Evolutionary conservation across 2,329 filamentous ascomycete genomes (phyloP), one percentile per base, ranked within the genome.

Genomic region (Calonectria crousiana): DNA sequence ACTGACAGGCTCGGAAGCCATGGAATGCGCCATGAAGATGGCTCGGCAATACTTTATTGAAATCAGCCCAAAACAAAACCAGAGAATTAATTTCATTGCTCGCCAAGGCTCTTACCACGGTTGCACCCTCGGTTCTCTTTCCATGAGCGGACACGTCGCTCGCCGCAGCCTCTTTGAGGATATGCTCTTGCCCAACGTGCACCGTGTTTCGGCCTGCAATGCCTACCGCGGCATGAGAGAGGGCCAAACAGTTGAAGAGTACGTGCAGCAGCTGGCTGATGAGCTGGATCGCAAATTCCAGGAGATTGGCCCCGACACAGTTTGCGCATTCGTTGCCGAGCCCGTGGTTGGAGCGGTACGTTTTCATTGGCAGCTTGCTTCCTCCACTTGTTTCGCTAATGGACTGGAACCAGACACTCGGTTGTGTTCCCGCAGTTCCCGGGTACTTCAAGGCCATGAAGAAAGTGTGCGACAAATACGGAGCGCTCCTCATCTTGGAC

Each of bases 401-500:
- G 2, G 26, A 26, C 4, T 41, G 6, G 0, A 41, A 36, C 9
- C 10, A 80, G 78, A 73, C 78, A 6, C 74, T 75, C 1, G 78
- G 76, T 3, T 80, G 78, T 28, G 78, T 75, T 4, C 73, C 75
- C 36, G 76, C 78, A 0, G 11, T 78, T 52, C 58, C 41, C 6
- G 52, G 66, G 3, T 75, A 73, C 28, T 75, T 71, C 51, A 80
- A 85, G n/a, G 89, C 87, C 11, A 85, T 92, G 73, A 86, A 88
- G 67, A 80, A 82, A 0, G 84, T 93, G 0, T 93, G 91, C 79
- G 85, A 89, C 28, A 87, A 87, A 69, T 84, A 92, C 71, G 89
- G 88, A 2, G 88, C 89, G 0, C 85, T 93, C 2, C 84, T 92
- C 6, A 86, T 91, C n/a, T 75, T 91, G 0, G 90, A 91, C 70